Conservation (phyloP, 2,329 filamentous ascomycete genomes). For the Emydomyces testavorans region DNA sequence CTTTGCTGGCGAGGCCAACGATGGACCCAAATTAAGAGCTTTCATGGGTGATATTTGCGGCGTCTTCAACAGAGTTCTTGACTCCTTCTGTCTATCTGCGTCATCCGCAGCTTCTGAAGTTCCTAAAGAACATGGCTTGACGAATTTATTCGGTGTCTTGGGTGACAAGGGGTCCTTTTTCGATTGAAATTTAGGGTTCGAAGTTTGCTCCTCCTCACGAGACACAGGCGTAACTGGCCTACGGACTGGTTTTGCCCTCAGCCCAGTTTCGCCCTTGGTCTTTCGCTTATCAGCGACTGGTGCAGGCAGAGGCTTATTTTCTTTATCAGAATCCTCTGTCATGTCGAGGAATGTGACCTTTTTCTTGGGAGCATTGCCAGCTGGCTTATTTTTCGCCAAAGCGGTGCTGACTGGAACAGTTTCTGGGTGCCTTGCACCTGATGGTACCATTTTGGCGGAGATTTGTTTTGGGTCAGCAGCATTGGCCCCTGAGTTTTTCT, state of each 20-base stretch:
- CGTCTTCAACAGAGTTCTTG: conserved; percentile 26
- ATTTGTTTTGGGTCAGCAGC: not conserved
- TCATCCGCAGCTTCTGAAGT: conserved; percentile 21
- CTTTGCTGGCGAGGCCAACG: conserved; percentile 28
- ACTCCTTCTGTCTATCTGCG: conserved; percentile 35
- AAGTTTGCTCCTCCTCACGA: conserved; percentile 19
- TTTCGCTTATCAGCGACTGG: conserved; percentile 14
- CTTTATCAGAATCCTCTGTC: conserved; percentile 32
- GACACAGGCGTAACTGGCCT: conserved; percentile 25
- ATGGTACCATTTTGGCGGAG: not conserved
- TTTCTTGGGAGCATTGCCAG: conserved; percentile 29
- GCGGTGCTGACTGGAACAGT: not conserved
- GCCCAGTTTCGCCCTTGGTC: conserved; percentile 25
- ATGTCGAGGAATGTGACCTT: conserved; percentile 39
- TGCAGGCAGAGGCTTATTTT: conserved; percentile 12
- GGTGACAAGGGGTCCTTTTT: conserved; percentile 35
- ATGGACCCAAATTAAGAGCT: conserved; percentile 20
- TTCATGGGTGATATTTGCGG: conserved; percentile 28
- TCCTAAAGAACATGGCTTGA: conserved; percentile 30
- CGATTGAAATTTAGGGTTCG: conserved; percentile 24
- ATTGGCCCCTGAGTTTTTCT: conserved; percentile 21
- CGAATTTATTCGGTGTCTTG: conserved; percentile 39
- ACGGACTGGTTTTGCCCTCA: conserved; percentile 38
- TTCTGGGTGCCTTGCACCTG: not conserved
- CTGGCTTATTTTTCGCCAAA: conserved; percentile 17